Percentiles rank a stretch among this genome's conserved stretches.
Conservation (phyloP, 2,329 filamentous ascomycete species). For the Beauveria pseudobassiana region DNA sequence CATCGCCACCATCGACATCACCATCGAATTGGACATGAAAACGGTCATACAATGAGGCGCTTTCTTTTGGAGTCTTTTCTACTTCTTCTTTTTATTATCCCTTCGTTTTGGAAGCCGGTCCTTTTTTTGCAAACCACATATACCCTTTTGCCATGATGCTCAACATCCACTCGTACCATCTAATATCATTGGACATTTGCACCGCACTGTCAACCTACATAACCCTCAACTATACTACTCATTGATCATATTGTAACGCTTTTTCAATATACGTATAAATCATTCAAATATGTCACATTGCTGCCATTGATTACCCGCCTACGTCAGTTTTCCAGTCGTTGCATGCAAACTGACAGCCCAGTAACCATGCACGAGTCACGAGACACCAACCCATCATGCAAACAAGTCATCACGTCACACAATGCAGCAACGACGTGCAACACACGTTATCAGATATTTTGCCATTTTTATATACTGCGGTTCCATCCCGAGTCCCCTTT, state of each 20-base stretch:
- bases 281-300: too few species aligned
- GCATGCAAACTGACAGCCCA: not conserved
- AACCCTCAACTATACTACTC: not conserved
- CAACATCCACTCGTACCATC: not conserved
- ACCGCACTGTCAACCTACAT: not conserved
- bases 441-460: conserved; percentile 9
- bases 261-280: not conserved
- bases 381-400: not conserved
- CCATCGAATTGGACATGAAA: not conserved
- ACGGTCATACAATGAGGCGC: not conserved
- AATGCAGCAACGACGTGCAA: not conserved
- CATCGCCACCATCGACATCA: not conserved
- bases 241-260: too few species aligned
- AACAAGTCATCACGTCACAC: not conserved
- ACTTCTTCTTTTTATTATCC: not conserved
- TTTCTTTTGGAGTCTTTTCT: not conserved
- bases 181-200: not conserved
- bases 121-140: not conserved
- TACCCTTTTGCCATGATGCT: not conserved
- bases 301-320: not conserved
- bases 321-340: not conserved
- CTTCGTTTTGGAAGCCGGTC: not conserved
- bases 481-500: conserved; percentile 11
- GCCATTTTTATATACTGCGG: conserved; percentile 14
- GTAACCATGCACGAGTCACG: not conserved